phyloP scores from a whole-genome alignment of 805 yeast species.

The Starmerella cellae region DNA sequence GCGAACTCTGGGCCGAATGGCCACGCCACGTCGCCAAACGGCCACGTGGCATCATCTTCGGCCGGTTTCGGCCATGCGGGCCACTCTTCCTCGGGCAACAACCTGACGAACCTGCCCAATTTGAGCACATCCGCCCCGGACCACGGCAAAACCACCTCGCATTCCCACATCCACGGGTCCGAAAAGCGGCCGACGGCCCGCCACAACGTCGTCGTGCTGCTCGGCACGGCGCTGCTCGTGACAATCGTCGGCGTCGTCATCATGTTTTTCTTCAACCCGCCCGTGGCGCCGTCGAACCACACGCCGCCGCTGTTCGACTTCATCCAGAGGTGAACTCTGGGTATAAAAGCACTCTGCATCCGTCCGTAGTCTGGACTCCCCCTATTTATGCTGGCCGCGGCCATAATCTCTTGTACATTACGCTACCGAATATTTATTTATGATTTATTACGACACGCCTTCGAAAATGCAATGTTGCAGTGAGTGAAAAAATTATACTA shows the following conservation, averaged over 20 bases:
- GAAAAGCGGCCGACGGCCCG: neutral
- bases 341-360: too few relatives aligned
- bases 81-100: neutral
- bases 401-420: too few relatives aligned
- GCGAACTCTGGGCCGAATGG: neutral
- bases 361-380: too few relatives aligned
- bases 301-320: slow-evolving; percentile 9
- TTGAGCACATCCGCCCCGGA: neutral
- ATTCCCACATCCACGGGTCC: neutral
- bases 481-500: too few relatives aligned
- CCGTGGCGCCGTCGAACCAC: slow-evolving; percentile 14
- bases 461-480: too few relatives aligned
- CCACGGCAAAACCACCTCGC: neutral
- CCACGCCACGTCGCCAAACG: neutral
- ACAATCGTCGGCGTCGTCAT: slow-evolving; percentile 21
- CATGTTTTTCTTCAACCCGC: slow-evolving; percentile 23
- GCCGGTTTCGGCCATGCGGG: too few relatives aligned
- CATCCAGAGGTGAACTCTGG: too few relatives aligned
- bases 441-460: too few relatives aligned
- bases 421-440: too few relatives aligned
- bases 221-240: slow-evolving; percentile 18
- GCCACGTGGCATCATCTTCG: neutral
- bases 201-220: slow-evolving; percentile 18
- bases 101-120: neutral
- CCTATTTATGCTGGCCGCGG: too few relatives aligned